Base-by-base conservation (phyloP, 805 yeast genomes). In the Metschnikowia vanudenii region DNA sequence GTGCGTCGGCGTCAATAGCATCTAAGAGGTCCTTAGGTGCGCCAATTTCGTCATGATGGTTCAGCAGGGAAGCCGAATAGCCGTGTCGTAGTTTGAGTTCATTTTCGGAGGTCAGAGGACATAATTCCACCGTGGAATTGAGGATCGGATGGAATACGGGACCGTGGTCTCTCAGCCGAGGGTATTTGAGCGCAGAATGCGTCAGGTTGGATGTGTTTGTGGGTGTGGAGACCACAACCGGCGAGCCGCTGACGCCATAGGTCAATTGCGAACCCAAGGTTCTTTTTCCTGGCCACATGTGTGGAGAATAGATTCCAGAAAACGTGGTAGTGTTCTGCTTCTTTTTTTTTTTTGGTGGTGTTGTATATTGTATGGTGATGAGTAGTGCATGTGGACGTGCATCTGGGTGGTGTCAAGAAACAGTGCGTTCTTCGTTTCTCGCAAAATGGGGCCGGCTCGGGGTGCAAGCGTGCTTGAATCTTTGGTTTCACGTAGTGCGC, bases 311-410 rank as follows among this genome's bases (percentile, higher is more conserved):
- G 24, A 22, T 22, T 22, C 24, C 24, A 22, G 24, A 22, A 22
- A n/a, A 17, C 4, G 20, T 26, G 32, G 13, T 14, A 8, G 19
- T 16, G 18, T 29, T 71, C 41, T 68, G 66, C 36, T 84, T 56
- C 83, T 88, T 18, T 90, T 90, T 0, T 73, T 82, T 58, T 66
- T 72, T 41, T 77, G 72, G 40, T 84, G 89, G 32, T 29, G 16
- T 29, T 29, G 32, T 22, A 22, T 22, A 22, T 22, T 22, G 24
- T 22, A 22, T 22, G 24, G 32, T 40, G 43, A 40, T 39, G 38
- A 26, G 43, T 32, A 40, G 38, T 40, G 43, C 43, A 40, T 12
- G 43, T 24, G 10, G 34, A 31, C 14, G 30, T 35, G 38, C 38
- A 35, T 18, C 32, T n/a, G 6, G 32, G 13, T n/a, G 32, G 14